phyloP scores from a whole-genome alignment of 768 basidiomycete genomes.

The Agaricus sinodeliciosus region DNA sequence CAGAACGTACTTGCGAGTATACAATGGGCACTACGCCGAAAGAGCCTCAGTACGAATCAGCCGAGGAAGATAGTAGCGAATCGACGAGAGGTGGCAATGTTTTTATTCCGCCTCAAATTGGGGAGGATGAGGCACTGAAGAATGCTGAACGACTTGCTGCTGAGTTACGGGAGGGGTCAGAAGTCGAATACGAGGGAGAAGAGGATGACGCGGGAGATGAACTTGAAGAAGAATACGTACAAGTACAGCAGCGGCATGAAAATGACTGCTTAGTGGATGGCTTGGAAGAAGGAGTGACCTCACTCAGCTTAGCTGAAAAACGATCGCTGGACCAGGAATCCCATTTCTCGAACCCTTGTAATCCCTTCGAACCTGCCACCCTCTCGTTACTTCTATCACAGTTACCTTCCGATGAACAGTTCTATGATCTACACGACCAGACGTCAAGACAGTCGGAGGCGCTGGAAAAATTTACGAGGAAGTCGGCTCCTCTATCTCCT shows the following conservation, averaged over 20 bases:
- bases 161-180: constrained; percentile 30
- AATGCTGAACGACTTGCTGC: constrained; percentile 48
- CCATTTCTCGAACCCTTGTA: constrained; percentile 81
- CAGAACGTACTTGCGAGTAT: constrained; percentile 87
- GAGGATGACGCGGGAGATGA: constrained; percentile 20
- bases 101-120: constrained; percentile 25
- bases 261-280: constrained; percentile 20
- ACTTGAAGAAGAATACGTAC: constrained; percentile 16
- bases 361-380: constrained; percentile 70
- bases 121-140: constrained; percentile 42
- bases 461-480: constrained; percentile 68
- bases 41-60: constrained; percentile 18
- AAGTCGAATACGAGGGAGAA: constrained; percentile 25
- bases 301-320: constrained; percentile 59
- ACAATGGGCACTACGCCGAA: constrained; percentile 57
- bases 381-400: constrained; percentile 58
- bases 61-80: constrained; percentile 18
- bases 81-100: constrained; percentile 16
- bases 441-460: constrained; percentile 55
- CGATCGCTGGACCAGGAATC: constrained; percentile 57
- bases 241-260: constrained; percentile 13
- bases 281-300: constrained; percentile 57
- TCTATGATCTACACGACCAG: constrained; percentile 48
- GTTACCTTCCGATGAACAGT: constrained; percentile 53
- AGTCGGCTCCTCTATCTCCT: constrained; percentile 29